Percentiles rank a stretch among this genome's conserved stretches.
phyloP scores from a whole-genome alignment of 2,329 filamentous ascomycete genomes.

The Alternaria sp. region DNA sequence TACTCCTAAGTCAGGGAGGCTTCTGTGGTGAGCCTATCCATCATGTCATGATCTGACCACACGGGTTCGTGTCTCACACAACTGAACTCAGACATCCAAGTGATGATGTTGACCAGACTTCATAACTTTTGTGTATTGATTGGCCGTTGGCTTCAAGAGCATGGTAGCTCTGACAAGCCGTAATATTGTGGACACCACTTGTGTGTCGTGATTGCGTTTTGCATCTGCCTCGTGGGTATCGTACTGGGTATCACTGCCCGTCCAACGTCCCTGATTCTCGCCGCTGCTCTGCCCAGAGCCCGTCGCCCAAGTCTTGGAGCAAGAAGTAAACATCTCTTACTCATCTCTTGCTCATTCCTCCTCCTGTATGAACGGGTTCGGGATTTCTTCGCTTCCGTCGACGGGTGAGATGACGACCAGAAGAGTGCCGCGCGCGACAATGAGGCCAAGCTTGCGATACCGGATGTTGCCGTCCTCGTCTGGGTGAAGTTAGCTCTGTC shows the following conservation, averaged over 20 bases:
- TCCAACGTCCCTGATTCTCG: neutral
- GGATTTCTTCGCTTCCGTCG: conserved; percentile 94
- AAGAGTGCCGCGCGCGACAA: conserved; percentile 88
- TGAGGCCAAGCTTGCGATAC: conserved; percentile 79
- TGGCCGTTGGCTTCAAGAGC: neutral
- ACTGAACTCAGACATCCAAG: neutral
- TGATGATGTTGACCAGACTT: neutral
- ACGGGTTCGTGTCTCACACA: neutral
- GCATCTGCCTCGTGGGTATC: conserved; percentile 9
- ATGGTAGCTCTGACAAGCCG: neutral
- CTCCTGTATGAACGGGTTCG: conserved; percentile 84
- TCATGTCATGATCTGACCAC: neutral
- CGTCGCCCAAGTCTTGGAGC: neutral
- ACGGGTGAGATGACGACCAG: conserved; percentile 91
- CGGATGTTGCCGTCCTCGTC: conserved; percentile 93
- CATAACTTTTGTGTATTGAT: neutral
- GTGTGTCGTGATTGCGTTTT: neutral
- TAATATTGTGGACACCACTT: rapidly evolving
- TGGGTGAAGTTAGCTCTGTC: conserved; percentile 48
- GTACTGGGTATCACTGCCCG: neutral
- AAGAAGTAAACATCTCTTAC: too few relatives aligned
- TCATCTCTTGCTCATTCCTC: conserved; percentile 51
- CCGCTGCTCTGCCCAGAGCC: neutral
- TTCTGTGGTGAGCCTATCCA: neutral
- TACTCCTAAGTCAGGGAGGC: neutral